phyloP scores from a whole-genome alignment of 805 yeast species.

The Kodamaea laetipori region DNA sequence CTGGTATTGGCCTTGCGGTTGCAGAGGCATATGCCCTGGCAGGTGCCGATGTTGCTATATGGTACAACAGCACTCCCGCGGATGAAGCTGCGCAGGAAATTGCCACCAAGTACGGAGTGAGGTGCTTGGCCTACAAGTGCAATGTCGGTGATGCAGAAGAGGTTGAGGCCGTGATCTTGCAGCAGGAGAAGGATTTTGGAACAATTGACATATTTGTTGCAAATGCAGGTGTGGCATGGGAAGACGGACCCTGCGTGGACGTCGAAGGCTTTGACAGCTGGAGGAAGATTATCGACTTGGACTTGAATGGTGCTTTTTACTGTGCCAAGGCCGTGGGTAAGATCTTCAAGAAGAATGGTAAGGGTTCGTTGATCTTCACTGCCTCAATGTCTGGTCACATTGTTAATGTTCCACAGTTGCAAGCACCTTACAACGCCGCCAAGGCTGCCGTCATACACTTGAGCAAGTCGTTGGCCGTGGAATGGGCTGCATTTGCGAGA shows the following conservation, averaged over 20 bases:
- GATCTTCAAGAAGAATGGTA: slow-evolving; percentile 41
- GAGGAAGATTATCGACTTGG: slow-evolving; percentile 41
- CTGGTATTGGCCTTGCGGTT: slow-evolving; percentile 80
- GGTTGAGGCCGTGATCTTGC: slow-evolving; percentile 51
- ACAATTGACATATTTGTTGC: slow-evolving; percentile 82
- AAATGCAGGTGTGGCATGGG: slow-evolving; percentile 70
- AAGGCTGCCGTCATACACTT: slow-evolving; percentile 48
- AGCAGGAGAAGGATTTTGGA: slow-evolving; percentile 69
- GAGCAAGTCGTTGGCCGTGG: slow-evolving; percentile 46
- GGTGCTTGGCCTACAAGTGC: slow-evolving; percentile 65
- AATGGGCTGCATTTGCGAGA: slow-evolving; percentile 51
- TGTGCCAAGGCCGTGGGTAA: slow-evolving; percentile 46
- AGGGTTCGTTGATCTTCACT: slow-evolving; percentile 46
- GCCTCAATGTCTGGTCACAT: slow-evolving; percentile 53
- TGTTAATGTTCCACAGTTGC: slow-evolving; percentile 47
- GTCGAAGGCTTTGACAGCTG: slow-evolving; percentile 38
- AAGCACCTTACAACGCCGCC: slow-evolving; percentile 50
- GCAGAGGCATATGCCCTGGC: slow-evolving; percentile 86
- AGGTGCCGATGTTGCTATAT: slow-evolving; percentile 79
- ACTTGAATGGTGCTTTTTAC: slow-evolving; percentile 45
- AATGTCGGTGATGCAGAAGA: slow-evolving; percentile 50
- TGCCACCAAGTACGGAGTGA: slow-evolving; percentile 59
- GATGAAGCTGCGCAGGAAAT: slow-evolving; percentile 57
- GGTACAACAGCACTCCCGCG: slow-evolving; percentile 63
- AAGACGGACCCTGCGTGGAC: slow-evolving; percentile 48